Conservation (phyloP, 1,139 yeast species). For the Yamadazyma conglobata region DNA sequence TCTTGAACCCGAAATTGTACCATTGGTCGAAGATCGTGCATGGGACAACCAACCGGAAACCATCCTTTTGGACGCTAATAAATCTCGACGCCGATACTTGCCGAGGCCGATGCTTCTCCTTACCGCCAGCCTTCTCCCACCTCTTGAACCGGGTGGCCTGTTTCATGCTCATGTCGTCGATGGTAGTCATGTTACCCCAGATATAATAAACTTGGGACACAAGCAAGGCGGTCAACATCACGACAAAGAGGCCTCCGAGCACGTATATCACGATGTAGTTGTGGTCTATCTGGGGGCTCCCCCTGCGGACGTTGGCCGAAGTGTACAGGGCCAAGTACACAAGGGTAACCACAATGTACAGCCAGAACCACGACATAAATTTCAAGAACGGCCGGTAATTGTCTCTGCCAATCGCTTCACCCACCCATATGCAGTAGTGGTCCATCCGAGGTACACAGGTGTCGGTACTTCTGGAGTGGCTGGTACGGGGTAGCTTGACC, state of each 20-base stretch:
- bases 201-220: conserved; percentile 38
- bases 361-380: conserved; percentile 35
- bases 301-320: conserved; percentile 19
- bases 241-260: conserved; percentile 36
- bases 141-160: conserved; percentile 20
- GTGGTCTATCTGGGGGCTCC: conserved; percentile 32
- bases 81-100: conserved; percentile 24
- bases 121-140: conserved; percentile 1
- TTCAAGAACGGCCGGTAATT: conserved; percentile 55
- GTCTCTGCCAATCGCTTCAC: conserved; percentile 51
- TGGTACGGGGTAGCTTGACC: conserved; percentile 51
- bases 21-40: conserved; percentile 24
- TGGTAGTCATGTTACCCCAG: conserved; percentile 42
- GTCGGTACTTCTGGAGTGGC: conserved; percentile 48
- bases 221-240: conserved; percentile 38
- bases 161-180: conserved; percentile 30
- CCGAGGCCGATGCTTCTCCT: conserved; percentile 4
- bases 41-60: conserved; percentile 28
- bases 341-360: conserved; percentile 27
- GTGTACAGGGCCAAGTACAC: conserved; percentile 28
- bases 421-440: conserved; percentile 66
- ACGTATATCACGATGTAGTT: conserved; percentile 45
- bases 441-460: conserved; percentile 57
- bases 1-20: conserved; percentile 27
- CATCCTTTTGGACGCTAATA: conserved; percentile 25